These are phyloP conservation scores for Coemansia sp. DNA, from an alignment of 192 early-diverging fungal genomes.

Conservation along the genomic window DNA sequence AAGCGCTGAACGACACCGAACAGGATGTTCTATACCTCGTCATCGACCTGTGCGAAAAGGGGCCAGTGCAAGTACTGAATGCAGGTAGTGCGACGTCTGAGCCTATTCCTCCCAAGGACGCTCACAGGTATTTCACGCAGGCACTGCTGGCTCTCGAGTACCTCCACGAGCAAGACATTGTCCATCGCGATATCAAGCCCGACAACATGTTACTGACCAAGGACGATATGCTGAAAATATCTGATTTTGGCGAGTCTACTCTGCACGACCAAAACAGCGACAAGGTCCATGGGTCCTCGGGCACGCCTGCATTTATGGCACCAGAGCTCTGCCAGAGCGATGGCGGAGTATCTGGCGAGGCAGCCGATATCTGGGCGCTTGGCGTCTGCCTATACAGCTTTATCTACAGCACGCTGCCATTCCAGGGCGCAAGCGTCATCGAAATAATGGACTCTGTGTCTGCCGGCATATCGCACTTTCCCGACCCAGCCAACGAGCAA, in stretches of 20 bases:
- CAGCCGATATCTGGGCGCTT: slow-evolving; percentile 91
- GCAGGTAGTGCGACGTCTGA: slow-evolving; percentile 53
- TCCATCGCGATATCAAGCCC: slow-evolving; percentile 91
- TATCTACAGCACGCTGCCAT: slow-evolving; percentile 80
- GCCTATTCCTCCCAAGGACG: slow-evolving; percentile 62
- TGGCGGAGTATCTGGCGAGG: slow-evolving; percentile 51
- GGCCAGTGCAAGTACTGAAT: slow-evolving; percentile 76
- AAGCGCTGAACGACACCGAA: slow-evolving; percentile 90
- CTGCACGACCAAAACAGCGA: slow-evolving; percentile 57
- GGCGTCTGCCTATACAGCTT: slow-evolving; percentile 88
- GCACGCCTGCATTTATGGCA: slow-evolving; percentile 88
- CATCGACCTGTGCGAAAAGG: slow-evolving; percentile 87
- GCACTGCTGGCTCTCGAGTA: slow-evolving; percentile 96
- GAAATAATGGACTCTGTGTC: slow-evolving; percentile 82
- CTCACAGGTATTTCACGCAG: slow-evolving; percentile 78
- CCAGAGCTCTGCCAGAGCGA: slow-evolving; percentile 56
- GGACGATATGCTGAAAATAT: slow-evolving; percentile 84
- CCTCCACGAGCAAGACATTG: slow-evolving; percentile 91
- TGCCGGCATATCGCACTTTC: slow-evolving; percentile 25
- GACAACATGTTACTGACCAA: slow-evolving; percentile 88
- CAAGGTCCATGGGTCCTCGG: slow-evolving; percentile 78
- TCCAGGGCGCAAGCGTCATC: slow-evolving; percentile 70
- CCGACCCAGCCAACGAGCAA: slow-evolving; percentile 45
- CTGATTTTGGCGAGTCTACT: slow-evolving; percentile 98
- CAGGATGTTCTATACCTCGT: slow-evolving; percentile 83